Conservation (phyloP, 2,329 filamentous ascomycete genomes). For the Xenoacremonium recifei region DNA sequence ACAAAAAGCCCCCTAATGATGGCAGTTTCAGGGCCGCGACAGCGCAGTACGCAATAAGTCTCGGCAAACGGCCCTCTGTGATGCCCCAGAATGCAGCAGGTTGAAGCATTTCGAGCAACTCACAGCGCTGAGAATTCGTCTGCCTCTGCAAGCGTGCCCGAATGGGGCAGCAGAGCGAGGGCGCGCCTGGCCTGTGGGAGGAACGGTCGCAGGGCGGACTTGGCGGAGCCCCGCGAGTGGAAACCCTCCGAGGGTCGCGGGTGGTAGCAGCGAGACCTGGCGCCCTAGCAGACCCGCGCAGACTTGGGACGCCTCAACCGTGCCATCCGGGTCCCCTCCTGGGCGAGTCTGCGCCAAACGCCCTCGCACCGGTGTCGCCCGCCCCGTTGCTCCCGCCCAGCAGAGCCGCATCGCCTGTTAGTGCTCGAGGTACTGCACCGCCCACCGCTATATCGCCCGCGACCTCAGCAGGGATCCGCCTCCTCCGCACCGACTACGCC, state of each 20-base stretch:
- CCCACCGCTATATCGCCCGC: conserved; percentile 7
- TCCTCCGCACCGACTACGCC: conserved; percentile 28
- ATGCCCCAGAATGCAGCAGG: no score
- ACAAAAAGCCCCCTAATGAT: no score
- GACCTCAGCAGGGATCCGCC: conserved; percentile 16
- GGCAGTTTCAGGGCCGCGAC: conserved; percentile 18
- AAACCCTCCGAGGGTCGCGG: conserved; percentile 6
- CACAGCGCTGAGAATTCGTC: conserved; percentile 18
- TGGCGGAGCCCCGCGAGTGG: conserved; percentile 17
- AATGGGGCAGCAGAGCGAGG: conserved; percentile 13
- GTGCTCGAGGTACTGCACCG: conserved; percentile 7
- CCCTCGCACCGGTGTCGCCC: not conserved
- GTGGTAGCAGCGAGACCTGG: conserved; percentile 20
- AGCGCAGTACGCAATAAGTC: conserved; percentile 17
- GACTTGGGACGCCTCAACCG: not conserved
- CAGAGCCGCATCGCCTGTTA: conserved; percentile 11
- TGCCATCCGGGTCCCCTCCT: not conserved
- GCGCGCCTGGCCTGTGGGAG: not conserved
- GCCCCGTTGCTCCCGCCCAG: not conserved
- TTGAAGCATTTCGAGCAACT: conserved; percentile 10
- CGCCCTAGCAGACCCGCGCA: conserved; percentile 12
- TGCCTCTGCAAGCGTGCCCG: conserved; percentile 15
- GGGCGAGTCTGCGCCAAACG: not conserved
- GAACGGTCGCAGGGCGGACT: conserved; percentile 9
- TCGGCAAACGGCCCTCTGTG: conserved; percentile 1